Percentiles rank a stretch among this genome's conserved stretches.
phyloP scores from a whole-genome alignment of 345 rosid species.

The Arabidopsis arenosa region DNA sequence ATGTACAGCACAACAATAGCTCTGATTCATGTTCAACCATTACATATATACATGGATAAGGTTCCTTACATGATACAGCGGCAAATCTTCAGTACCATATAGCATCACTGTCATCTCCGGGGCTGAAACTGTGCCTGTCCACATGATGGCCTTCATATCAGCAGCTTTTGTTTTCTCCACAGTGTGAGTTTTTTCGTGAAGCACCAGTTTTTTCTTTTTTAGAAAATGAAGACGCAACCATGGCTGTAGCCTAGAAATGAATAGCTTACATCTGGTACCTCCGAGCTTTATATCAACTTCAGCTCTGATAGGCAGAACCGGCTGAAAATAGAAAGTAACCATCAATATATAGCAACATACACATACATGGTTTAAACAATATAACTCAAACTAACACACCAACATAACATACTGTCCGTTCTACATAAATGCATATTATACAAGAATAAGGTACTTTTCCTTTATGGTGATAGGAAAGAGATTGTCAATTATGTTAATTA shows the following conservation, averaged over 20 bases:
- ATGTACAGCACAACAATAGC: background rate
- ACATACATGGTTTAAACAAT: background rate
- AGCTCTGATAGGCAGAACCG: slow-evolving; percentile 75
- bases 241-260: slow-evolving; percentile 75
- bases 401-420: slow-evolving; percentile 4
- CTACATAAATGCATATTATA: slow-evolving; percentile 12
- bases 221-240: slow-evolving; percentile 77
- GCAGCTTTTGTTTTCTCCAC: slow-evolving; percentile 54
- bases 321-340: slow-evolving; percentile 58
- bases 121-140: slow-evolving; percentile 96
- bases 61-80: slow-evolving; percentile 89
- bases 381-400: slow-evolving; percentile 17
- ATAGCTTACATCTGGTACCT: slow-evolving; percentile 80
- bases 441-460: slow-evolving; percentile 2
- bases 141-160: slow-evolving; percentile 68
- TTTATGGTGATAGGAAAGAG: background rate
- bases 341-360: slow-evolving; percentile 25
- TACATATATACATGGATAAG: background rate
- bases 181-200: slow-evolving; percentile 59
- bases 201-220: slow-evolving; percentile 68
- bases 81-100: slow-evolving; percentile 58
- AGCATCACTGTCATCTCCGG: slow-evolving; percentile 92
- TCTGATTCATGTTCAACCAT: slow-evolving; percentile 5
- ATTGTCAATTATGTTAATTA: background rate
- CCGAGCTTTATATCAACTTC: slow-evolving; percentile 96